These are phyloP conservation scores for Medicago lupulina DNA, from an alignment of 306 rosid species.

Conservation along the genomic window DNA sequence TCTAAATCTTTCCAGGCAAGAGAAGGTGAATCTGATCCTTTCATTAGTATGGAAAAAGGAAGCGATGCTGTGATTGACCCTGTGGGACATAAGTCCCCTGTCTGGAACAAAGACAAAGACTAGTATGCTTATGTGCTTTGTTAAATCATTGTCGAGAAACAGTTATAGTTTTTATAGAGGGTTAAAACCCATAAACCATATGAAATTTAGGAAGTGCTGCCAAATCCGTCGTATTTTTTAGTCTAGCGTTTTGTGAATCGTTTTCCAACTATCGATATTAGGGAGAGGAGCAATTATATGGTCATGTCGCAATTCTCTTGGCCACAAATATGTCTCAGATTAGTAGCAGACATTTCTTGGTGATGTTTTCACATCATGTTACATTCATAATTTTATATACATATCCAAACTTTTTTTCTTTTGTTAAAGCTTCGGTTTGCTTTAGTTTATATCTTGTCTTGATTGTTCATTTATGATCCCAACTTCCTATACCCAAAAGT, in stretches of 20 bases:
- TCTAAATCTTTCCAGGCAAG: conserved; percentile 58
- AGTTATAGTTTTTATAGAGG: conserved; percentile 44
- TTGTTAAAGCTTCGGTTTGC: neutral
- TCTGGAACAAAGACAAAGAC: conserved; percentile 71
- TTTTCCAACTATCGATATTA: conserved; percentile 41
- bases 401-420: conserved; percentile 28
- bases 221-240: conserved; percentile 37
- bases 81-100: conserved; percentile 53
- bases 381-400: conserved; percentile 41
- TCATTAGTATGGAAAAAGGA: conserved; percentile 66
- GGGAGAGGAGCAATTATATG: conserved; percentile 45
- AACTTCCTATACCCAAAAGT: neutral
- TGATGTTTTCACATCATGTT: conserved; percentile 43
- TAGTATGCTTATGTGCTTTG: conserved; percentile 54
- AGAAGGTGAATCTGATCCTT: conserved; percentile 75
- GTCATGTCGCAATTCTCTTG: conserved; percentile 42
- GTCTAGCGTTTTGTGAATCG: conserved; percentile 44
- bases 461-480: neutral
- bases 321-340: conserved; percentile 40
- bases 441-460: neutral
- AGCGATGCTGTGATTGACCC: conserved; percentile 48
- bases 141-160: conserved; percentile 36
- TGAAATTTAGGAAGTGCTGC: conserved; percentile 51
- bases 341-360: conserved; percentile 34
- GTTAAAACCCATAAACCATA: conserved; percentile 40